Evolutionary conservation across 2,329 filamentous ascomycete species (phyloP), one percentile per base, ranked within the genome.

Genomic region (Pseudohalonectria lignicola): DNA sequence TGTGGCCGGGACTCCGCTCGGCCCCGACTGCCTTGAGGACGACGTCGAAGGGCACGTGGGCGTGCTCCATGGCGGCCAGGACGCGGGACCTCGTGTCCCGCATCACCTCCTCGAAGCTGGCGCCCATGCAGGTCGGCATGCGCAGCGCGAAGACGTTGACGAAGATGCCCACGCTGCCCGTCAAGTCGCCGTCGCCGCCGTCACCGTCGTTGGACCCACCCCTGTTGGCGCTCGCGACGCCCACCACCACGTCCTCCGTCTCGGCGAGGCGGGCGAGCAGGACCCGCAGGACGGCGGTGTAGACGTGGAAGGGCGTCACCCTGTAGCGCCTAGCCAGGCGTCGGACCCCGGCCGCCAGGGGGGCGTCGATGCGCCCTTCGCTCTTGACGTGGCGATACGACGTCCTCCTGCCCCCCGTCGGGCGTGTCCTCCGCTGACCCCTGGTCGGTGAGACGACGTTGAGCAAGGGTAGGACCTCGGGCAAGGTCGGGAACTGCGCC

Each of bases 161-260:
- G 47, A 90, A 92, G 1, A 84, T 53, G 0, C 69, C 66, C 0
- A 74, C 79, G 0, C 11, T 23, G 3, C 20, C 33, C 17, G 25
- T n/a, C 12, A 15, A 12, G 13, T 35, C 21, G 5, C 25, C 33
- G 7, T 35, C 33, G 12, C 16, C n/a, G n/a, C n/a, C n/a, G n/a
- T n/a, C n/a, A n/a, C n/a, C n/a, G n/a, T n/a, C n/a, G n/a, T n/a
- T n/a, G n/a, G n/a, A n/a, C n/a, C 26, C 28, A 18, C 17, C 34
- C 12, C 34, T 23, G 34, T 30, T 36, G 15, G 16, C 25, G 15
- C 30, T 18, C 10, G 16, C 34, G 25, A 36, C 30, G n/a, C 23
- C 21, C 12, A 36, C 12, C 15, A 25, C 25, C 21, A 36, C 23
- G 21, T 13, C 21, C 4, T 36, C 8, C 8, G 19, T 12, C 5